Base-by-base conservation (phyloP, 768 basidiomycete genomes). In the Paxillus rubicundulus region DNA sequence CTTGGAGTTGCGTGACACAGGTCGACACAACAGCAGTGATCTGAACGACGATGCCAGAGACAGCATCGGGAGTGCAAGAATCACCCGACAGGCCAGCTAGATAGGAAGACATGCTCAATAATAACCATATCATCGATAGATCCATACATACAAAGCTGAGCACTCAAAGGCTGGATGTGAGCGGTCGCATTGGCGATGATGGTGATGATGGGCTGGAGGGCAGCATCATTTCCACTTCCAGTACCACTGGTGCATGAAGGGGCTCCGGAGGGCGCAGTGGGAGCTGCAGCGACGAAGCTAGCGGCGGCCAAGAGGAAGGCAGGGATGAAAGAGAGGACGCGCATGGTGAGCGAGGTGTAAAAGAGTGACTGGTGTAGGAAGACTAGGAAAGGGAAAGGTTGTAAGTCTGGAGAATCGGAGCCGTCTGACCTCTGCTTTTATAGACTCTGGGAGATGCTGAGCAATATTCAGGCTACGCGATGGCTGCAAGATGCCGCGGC, bases 251-350 rank as follows among this genome's bases (percentile, higher is more conserved):
- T 2, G 14, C 46, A 47, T 2, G 42, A 44, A 2, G 46, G 17
- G 14, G 14, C 47, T 2, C n/a, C 24, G 9, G 32, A n/a, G 18
- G 38, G 2, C 2, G 13, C 3, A 3, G 46, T 3, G 5, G 63
- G 63, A 0, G 42, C 55, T 4, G 62, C 63, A 33, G 49, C 53
- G 9, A 61, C 59, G 13, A 64, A 49, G 54, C 60, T 51, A 7
- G 55, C 41, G 2, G 52, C 63, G 0, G 52, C 56, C 8, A 59
- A 41, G 16, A 61, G 32, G 50, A 64, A 20, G 2, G 62, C 53
- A 51, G 54, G 51, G 52, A 64, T 57, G 1, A 64, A 61, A 5
- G 62, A 61, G 50, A 64, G 63, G 60, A 61, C 59, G 33, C 62
- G 62, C 62, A 64, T 64, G 39, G 41, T 57, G 48, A 54, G 49